Evolutionary conservation across 805 yeast genomes (phyloP), one percentile per base, ranked within the genome.

Genomic region (Candida namnaoensis): DNA sequence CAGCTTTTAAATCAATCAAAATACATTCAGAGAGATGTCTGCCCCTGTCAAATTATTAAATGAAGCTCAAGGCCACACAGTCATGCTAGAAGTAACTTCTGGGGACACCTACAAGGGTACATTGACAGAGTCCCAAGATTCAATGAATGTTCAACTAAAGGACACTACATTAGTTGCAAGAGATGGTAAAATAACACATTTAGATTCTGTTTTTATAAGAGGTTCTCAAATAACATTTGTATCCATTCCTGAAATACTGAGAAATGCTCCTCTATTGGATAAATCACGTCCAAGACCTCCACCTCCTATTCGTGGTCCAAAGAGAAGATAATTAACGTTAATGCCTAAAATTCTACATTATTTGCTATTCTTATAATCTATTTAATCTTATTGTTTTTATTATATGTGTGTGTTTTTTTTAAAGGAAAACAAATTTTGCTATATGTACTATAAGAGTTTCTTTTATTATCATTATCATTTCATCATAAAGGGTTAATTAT

Each of bases 81-180:
- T 91, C 8, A 78, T 95, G 1, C 59, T 91, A 14, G 99, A 91
- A 59, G 74, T 91, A 40, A 75, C 76, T 25, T 79, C 88, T 1
- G 98, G 98, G 2, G 90, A 84, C 47, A 76, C 84, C 0, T 91
- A 91, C 57, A 71, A 95, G 33, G 99, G 99, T 2, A 88, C 83
- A 57, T 71, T 91, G 37, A 58, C 82, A 4, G 96, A 84, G 54
- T 81, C 52, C 5, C 96, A 91, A 63, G 98, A 91, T 54, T 90
- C 83, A 60, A 93, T 91, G 98, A 91, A 91, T 58, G 78, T 91
- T 25, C 95, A 90, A 46, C 62, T 91, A 39, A 68, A 76, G 47
- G 95, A 91, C 56, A 95, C 84, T 35, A 76, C 83, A 1, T 79
- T 84, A 38, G 90, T 96, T 0, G 76, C 79, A 26, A 66, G 80